These are phyloP conservation scores for Tothia fuscella DNA, from an alignment of 2,329 filamentous ascomycete genomes.

Conservation along the genomic window DNA sequence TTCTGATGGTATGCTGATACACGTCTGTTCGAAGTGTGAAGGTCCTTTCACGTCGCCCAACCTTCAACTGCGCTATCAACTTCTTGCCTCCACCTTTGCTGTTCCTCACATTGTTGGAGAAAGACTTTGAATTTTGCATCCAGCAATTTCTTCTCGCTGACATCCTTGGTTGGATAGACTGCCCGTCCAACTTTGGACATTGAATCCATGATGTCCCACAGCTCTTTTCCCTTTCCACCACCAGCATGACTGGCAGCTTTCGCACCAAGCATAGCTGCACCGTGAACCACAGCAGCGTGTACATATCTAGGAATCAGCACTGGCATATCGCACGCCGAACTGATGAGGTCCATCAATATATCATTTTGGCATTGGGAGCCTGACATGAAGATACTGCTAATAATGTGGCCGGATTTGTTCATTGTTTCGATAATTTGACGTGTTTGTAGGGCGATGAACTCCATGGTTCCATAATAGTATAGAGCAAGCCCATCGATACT, in stretches of 20 bases:
- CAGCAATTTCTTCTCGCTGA: constrained; percentile 65
- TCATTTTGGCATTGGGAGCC: constrained; percentile 95
- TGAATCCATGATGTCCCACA: constrained; percentile 96
- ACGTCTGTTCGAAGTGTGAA: too few species aligned
- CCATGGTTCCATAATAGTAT: constrained; percentile 91
- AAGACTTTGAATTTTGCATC: constrained; percentile 93
- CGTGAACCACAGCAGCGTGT: constrained; percentile 89
- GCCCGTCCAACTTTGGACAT: constrained; percentile 90
- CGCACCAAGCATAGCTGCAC: constrained; percentile 95
- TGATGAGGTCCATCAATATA: constrained; percentile 81
- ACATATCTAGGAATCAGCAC: constrained; percentile 90
- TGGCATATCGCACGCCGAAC: constrained; percentile 81
- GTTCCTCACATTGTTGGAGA: constrained; percentile 77
- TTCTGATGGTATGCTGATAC: too few species aligned
- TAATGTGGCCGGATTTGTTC: constrained; percentile 79
- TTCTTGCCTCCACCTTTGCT: constrained; percentile 68
- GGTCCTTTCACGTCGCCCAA: too few species aligned
- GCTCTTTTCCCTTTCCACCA: constrained; percentile 66
- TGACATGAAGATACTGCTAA: constrained; percentile 96
- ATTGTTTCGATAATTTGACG: constrained; percentile 89
- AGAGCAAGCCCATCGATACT: constrained; percentile 77
- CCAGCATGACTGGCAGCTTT: constrained; percentile 82
- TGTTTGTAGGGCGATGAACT: constrained; percentile 96
- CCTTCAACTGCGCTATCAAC: constrained; percentile 46
- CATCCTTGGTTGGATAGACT: constrained; percentile 61